phyloP scores from a whole-genome alignment of 345 rosid species.

The Hibiscus trionum region DNA sequence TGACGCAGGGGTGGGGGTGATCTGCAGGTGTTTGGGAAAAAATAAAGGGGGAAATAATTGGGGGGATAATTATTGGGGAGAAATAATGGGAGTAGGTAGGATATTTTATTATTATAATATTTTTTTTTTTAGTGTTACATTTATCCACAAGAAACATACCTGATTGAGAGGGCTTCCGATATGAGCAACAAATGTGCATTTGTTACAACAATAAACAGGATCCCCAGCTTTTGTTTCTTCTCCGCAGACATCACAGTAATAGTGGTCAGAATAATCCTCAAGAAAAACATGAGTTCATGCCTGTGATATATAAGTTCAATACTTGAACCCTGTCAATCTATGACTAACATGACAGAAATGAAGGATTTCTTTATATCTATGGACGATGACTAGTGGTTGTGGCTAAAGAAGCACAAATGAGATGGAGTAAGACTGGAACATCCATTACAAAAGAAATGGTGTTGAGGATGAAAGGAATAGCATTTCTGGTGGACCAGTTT shows the following conservation, averaged over 20 bases:
- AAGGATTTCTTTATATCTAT: background rate
- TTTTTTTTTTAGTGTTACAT: too few species aligned
- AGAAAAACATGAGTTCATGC: background rate
- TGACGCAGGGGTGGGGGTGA: too few species aligned
- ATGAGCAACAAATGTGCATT: background rate
- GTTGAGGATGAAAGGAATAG: too few species aligned
- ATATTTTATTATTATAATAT: too few species aligned
- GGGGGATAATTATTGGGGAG: too few species aligned
- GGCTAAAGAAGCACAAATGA: background rate
- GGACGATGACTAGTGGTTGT: too few species aligned
- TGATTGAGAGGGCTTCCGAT: background rate
- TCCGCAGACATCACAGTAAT: background rate
- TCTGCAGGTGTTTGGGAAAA: too few species aligned
- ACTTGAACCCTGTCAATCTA: background rate
- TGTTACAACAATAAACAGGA: background rate
- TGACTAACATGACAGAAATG: background rate
- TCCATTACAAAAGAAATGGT: background rate
- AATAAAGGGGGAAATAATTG: too few species aligned
- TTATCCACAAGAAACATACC: background rate
- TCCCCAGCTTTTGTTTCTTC: background rate
- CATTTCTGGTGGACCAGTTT: rapidly evolving
- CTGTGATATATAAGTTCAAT: background rate
- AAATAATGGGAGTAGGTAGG: too few species aligned
- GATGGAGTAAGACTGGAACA: background rate
- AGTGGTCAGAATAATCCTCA: background rate